Conservation (phyloP, 176 grass and related monocot species). For the Miscanthus lutarioriparius region DNA sequence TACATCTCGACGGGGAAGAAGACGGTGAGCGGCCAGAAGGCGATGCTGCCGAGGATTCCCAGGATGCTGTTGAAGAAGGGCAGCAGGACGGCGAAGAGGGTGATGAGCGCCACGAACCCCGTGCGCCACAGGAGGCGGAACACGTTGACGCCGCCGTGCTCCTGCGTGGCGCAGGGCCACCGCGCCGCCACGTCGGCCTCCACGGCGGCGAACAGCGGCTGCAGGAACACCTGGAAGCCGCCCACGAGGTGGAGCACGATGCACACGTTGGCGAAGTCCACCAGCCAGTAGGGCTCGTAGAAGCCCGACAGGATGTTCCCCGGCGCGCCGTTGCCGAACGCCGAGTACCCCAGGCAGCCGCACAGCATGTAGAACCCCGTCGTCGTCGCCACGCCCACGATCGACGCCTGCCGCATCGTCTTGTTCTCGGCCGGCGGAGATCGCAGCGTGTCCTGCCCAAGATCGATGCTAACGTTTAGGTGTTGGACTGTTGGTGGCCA, state of each 20-base stretch:
- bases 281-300: conserved; percentile 66
- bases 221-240: conserved; percentile 56
- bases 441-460: conserved; percentile 83
- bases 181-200: conserved; percentile 28
- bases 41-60: conserved; percentile 52
- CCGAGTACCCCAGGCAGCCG: conserved; percentile 60
- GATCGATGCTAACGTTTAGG: too few relatives aligned
- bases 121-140: conserved; percentile 55
- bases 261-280: conserved; percentile 59
- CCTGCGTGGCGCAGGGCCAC: conserved; percentile 21
- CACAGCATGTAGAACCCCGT: conserved; percentile 72
- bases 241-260: conserved; percentile 52
- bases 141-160: conserved; percentile 23
- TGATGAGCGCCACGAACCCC: conserved; percentile 44
- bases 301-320: conserved; percentile 72
- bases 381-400: conserved; percentile 57
- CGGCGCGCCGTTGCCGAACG: conserved; percentile 53
- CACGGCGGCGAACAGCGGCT: conserved; percentile 54
- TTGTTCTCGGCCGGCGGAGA: conserved; percentile 64
- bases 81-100: conserved; percentile 50
- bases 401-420: conserved; percentile 70
- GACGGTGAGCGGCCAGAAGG: conserved; percentile 72
- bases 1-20: conserved; percentile 73
- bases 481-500: too few relatives aligned
- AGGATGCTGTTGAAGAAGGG: conserved; percentile 79